These are phyloP conservation scores for Penicillium coprophilum DNA, from an alignment of 495 filamentous ascomycete species.

Conservation along the genomic window DNA sequence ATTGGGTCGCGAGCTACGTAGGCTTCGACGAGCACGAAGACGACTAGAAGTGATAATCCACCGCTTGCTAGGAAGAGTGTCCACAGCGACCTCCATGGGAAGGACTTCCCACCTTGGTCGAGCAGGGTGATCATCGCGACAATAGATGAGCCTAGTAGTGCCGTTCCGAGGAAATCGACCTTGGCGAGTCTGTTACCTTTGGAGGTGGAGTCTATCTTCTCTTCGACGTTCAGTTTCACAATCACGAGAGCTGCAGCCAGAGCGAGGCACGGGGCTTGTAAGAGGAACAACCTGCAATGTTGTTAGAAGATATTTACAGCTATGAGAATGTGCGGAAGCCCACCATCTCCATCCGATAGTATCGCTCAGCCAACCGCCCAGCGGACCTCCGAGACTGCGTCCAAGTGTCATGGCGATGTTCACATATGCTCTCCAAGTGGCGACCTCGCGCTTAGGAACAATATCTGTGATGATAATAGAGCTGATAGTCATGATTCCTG, in stretches of 20 bases:
- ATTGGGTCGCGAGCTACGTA: slow-evolving; percentile 58
- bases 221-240: slow-evolving; percentile 44
- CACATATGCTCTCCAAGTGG: slow-evolving; percentile 63
- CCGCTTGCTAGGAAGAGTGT: slow-evolving; percentile 18
- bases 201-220: slow-evolving; percentile 3
- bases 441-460: slow-evolving; percentile 65
- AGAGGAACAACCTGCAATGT: slow-evolving; percentile 56
- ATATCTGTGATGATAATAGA: slow-evolving; percentile 67
- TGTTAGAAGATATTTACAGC: neutral
- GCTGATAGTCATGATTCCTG: slow-evolving; percentile 57
- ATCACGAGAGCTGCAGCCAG: slow-evolving; percentile 52
- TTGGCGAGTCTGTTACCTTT: slow-evolving; percentile 30
- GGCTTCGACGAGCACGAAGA: slow-evolving; percentile 53
- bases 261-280: slow-evolving; percentile 55
- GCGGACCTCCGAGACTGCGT: slow-evolving; percentile 61
- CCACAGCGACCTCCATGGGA: slow-evolving; percentile 56
- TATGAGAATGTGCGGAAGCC: neutral
- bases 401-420: slow-evolving; percentile 65
- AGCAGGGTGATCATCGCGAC: slow-evolving; percentile 53
- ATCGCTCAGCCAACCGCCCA: slow-evolving; percentile 65
- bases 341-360: slow-evolving; percentile 68
- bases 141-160: slow-evolving; percentile 49
- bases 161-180: slow-evolving; percentile 60
- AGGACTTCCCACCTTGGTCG: slow-evolving; percentile 57
- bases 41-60: slow-evolving; percentile 35